Percentiles rank a stretch among this genome's conserved stretches.
Conservation (phyloP, 352 stramenopile genomes). For the Phytopythium ostracodes region DNA sequence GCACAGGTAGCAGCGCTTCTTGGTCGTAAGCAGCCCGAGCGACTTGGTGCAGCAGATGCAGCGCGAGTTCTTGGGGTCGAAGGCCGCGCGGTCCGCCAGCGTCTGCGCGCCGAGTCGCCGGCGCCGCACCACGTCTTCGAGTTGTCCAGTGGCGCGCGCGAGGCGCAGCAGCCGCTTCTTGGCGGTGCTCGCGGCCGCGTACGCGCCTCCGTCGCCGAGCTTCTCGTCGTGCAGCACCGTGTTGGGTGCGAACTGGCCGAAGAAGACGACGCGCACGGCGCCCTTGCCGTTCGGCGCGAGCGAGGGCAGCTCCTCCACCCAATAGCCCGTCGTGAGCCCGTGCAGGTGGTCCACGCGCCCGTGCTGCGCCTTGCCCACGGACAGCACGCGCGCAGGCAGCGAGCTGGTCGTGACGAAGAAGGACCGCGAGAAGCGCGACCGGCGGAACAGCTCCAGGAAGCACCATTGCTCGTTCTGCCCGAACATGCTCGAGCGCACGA, state of each 20-base stretch:
- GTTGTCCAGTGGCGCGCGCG: conserved; percentile 25
- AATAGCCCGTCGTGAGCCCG: conserved; percentile 26
- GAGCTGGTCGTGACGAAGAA: conserved; percentile 27
- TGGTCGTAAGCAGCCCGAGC: conserved; percentile 25
- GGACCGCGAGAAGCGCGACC: conserved; percentile 13
- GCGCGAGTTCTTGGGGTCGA: conserved; percentile 42
- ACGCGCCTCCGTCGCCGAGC: conserved; percentile 12
- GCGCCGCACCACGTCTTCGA: conserved; percentile 47
- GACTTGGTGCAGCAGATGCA: conserved; percentile 59
- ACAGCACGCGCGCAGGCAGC: conserved; percentile 22
- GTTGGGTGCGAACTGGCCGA: conserved; percentile 19
- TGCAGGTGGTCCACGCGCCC: conserved; percentile 36
- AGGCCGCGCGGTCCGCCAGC: conserved; percentile 37
- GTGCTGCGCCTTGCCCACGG: conserved; percentile 35
- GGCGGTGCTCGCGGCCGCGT: conserved; percentile 9
- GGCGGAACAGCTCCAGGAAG: conserved; percentile 25
- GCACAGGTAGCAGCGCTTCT: conserved; percentile 37
- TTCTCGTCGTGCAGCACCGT: conserved; percentile 4
- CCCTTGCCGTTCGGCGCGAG: conserved; percentile 8
- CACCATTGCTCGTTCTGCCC: conserved; percentile 42
- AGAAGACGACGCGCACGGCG: conserved; percentile 41
- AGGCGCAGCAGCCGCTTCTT: conserved; percentile 36
- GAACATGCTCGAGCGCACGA: conserved; percentile 28
- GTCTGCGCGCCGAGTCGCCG: conserved; percentile 53
- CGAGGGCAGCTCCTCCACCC: conserved; percentile 28